A percentile compares a stretch with the other conserved stretches of the same genome.
Evolutionary conservation across 257 asterid species (phyloP).

Genomic region (Solanum dulcamara): DNA sequence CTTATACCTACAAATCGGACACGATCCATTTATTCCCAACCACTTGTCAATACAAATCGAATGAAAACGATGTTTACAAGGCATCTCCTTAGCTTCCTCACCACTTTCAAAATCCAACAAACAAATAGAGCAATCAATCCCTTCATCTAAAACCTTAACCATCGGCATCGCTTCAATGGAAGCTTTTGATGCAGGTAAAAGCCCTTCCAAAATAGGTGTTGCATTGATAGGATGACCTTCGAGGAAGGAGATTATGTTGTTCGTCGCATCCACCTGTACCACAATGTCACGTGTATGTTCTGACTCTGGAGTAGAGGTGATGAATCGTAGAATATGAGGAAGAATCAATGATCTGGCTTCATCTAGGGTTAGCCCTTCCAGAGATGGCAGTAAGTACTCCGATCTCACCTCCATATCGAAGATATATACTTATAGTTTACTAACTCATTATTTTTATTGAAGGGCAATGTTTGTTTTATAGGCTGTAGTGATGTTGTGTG

Average conservation of each 20-base stretch:
- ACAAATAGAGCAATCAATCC: conserved; percentile 1
- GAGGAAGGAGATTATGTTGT: background rate
- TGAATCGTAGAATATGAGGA: background rate
- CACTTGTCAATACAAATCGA: conserved; percentile 29
- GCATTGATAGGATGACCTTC: background rate
- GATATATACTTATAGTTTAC: background rate
- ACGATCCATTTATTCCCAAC: conserved; percentile 33
- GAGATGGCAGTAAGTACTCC: background rate
- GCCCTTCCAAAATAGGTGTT: background rate
- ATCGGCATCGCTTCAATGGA: background rate
- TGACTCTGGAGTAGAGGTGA: background rate
- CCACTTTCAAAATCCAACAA: background rate
- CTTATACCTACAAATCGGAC: conserved; percentile 36
- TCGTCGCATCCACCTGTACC: background rate
- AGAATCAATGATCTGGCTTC: background rate
- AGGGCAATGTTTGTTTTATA: background rate
- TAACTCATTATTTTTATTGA: background rate
- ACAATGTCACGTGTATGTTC: background rate
- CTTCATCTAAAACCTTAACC: background rate
- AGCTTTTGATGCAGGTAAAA: background rate
- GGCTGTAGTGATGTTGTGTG: background rate
- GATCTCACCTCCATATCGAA: background rate
- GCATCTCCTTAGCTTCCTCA: conserved; percentile 38
- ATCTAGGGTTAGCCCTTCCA: background rate
- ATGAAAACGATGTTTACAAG: conserved; percentile 34